Percentiles rank a stretch among this genome's conserved stretches.
Evolutionary conservation across 208 protist genomes (phyloP).

Genomic region (Trypanosoma vivax): DNA sequence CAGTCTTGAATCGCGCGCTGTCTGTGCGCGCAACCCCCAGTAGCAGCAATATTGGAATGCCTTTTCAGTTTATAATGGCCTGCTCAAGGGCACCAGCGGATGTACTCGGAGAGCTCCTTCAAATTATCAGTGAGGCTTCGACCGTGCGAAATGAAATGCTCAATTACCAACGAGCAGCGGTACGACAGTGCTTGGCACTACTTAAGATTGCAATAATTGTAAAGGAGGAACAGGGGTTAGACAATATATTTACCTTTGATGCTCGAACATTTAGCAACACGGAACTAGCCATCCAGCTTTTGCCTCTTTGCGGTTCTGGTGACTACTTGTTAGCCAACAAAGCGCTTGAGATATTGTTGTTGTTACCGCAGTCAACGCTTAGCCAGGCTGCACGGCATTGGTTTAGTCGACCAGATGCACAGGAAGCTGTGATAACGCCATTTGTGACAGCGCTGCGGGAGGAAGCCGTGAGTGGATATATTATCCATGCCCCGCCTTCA

Average conservation of each 20-base stretch:
- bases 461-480: slow-evolving; percentile 13
- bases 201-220: slow-evolving; percentile 52
- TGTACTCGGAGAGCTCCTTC: slow-evolving; percentile 62
- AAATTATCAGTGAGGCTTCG: slow-evolving; percentile 38
- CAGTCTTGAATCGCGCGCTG: slow-evolving; percentile 56
- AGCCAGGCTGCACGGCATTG: slow-evolving; percentile 47
- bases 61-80: slow-evolving; percentile 65
- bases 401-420: slow-evolving; percentile 26
- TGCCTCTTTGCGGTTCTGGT: slow-evolving; percentile 36
- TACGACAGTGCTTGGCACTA: slow-evolving; percentile 63
- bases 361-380: slow-evolving; percentile 45
- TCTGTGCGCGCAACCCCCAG: slow-evolving; percentile 35
- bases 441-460: slow-evolving; percentile 17
- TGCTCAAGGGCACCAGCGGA: slow-evolving; percentile 65
- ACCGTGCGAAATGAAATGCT: slow-evolving; percentile 42
- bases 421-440: slow-evolving; percentile 31
- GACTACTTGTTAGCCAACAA: slow-evolving; percentile 53
- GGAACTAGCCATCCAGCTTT: slow-evolving; percentile 41
- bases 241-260: slow-evolving; percentile 65
- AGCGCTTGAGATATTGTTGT: slow-evolving; percentile 54
- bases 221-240: slow-evolving; percentile 39
- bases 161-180: slow-evolving; percentile 54
- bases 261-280: slow-evolving; percentile 53
- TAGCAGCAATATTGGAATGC: slow-evolving; percentile 19
- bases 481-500: slow-evolving; percentile 52